A percentile compares a stretch with the other conserved stretches of the same genome.
phyloP scores from a whole-genome alignment of 768 basidiomycete genomes.

The Boletellus sp. region DNA sequence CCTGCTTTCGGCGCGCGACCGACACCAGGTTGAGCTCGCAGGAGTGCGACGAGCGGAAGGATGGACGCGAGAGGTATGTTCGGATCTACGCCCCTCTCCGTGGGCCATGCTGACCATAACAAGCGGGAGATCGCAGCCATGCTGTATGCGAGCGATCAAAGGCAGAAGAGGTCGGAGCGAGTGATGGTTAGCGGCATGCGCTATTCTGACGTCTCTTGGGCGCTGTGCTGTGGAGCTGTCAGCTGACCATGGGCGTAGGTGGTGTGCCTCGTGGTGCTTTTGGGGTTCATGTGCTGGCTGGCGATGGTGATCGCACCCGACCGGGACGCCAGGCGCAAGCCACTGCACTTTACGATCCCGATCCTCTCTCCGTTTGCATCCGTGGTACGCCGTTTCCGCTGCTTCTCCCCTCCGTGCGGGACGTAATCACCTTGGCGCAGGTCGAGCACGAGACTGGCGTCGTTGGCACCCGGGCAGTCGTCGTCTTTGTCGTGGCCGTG shows the following conservation, averaged over 20 bases:
- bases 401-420: not conserved
- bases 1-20: constrained; percentile 45
- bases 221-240: constrained; percentile 3
- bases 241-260: constrained; percentile 17
- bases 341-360: constrained; percentile 73
- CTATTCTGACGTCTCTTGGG: not conserved
- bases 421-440: constrained; percentile 33
- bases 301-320: constrained; percentile 15
- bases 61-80: constrained; percentile 45
- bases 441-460: constrained; percentile 73
- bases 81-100: not conserved
- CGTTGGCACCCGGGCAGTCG: constrained; percentile 47
- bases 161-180: constrained; percentile 48
- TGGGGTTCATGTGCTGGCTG: constrained; percentile 21
- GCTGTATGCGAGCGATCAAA: constrained; percentile 42
- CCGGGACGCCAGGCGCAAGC: constrained; percentile 10
- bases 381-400: constrained; percentile 43
- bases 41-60: constrained; percentile 40
- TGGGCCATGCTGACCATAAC: not conserved
- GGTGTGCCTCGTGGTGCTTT: constrained; percentile 21
- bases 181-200: constrained; percentile 40
- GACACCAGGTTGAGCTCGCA: constrained; percentile 49
- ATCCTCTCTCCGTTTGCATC: constrained; percentile 77
- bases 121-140: constrained; percentile 44
- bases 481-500: constrained; percentile 36